Evolutionary conservation across 106 monocot genomes (phyloP).

Genomic region (Cymbidium sinense): DNA sequence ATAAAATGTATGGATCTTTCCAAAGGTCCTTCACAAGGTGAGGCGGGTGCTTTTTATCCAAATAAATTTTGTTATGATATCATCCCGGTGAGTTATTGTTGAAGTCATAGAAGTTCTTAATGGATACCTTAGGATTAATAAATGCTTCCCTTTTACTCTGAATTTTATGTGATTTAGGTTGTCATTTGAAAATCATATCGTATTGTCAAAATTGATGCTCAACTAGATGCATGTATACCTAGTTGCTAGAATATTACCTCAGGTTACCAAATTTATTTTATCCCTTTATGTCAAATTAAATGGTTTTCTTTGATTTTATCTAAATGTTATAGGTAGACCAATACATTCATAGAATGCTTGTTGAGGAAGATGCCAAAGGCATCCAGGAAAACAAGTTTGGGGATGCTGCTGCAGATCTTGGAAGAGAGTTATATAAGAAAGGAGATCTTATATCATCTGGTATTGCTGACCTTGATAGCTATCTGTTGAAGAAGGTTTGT

Average conservation of each 20-base stretch:
- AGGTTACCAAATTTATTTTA: neutral
- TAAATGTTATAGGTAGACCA: constrained; percentile 58
- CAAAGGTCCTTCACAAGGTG: too few species aligned
- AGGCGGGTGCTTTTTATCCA: too few species aligned
- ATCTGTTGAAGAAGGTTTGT: constrained; percentile 83
- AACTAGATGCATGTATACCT: neutral
- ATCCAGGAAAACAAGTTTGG: constrained; percentile 28
- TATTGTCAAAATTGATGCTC: neutral
- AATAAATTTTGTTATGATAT: too few species aligned
- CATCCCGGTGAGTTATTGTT: too few species aligned
- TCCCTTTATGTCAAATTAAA: neutral
- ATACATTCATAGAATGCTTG: constrained; percentile 84
- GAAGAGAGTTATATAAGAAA: constrained; percentile 58
- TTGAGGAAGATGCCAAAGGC: constrained; percentile 61
- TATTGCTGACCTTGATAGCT: constrained; percentile 58
- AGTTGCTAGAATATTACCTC: neutral
- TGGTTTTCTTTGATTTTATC: neutral
- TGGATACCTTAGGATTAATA: too few species aligned
- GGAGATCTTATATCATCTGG: constrained; percentile 62
- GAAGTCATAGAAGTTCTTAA: too few species aligned
- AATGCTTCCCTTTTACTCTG: too few species aligned
- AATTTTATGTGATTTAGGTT: neutral
- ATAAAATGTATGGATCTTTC: neutral
- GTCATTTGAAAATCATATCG: neutral
- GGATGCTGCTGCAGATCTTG: constrained; percentile 44